Evolutionary conservation across 306 rosid species (phyloP).

Genomic region (Carpinus viminea): DNA sequence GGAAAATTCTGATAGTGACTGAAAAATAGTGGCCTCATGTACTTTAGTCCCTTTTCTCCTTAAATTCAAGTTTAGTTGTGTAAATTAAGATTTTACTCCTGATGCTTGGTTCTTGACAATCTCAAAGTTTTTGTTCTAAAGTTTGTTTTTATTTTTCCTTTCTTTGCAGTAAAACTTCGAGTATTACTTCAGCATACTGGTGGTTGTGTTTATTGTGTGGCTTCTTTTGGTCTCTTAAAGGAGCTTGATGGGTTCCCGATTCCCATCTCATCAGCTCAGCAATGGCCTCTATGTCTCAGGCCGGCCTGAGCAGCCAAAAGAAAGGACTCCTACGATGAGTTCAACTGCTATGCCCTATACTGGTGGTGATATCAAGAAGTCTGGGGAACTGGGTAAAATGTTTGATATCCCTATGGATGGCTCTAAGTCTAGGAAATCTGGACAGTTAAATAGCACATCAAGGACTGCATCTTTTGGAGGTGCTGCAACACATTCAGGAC

Average conservation of each 20-base stretch:
- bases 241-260: constrained; percentile 89
- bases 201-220: constrained; percentile 11
- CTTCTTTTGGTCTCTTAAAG: constrained; percentile 33
- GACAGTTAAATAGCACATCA: constrained; percentile 69
- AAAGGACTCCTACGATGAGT: constrained; percentile 92
- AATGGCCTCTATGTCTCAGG: constrained; percentile 98
- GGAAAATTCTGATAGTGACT: background rate
- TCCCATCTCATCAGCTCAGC: constrained; percentile 99
- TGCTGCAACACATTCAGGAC: constrained; percentile 93
- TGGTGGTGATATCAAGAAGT: constrained; percentile 95
- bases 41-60: background rate
- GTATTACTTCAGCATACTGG: constrained; percentile 15
- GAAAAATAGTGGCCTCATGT: background rate
- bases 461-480: constrained; percentile 98
- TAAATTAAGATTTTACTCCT: background rate
- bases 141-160: background rate
- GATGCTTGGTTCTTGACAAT: background rate
- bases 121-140: background rate
- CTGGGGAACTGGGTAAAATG: constrained; percentile 97
- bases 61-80: background rate
- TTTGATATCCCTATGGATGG: constrained; percentile 91
- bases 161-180: constrained; percentile 50
- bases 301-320: constrained; percentile 98
- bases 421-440: constrained; percentile 92
- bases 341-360: constrained; percentile 94